A percentile compares a stretch with the other conserved stretches of the same genome.
Conservation (phyloP, 2,329 filamentous ascomycete genomes). For the Magnaporthales sp. region DNA sequence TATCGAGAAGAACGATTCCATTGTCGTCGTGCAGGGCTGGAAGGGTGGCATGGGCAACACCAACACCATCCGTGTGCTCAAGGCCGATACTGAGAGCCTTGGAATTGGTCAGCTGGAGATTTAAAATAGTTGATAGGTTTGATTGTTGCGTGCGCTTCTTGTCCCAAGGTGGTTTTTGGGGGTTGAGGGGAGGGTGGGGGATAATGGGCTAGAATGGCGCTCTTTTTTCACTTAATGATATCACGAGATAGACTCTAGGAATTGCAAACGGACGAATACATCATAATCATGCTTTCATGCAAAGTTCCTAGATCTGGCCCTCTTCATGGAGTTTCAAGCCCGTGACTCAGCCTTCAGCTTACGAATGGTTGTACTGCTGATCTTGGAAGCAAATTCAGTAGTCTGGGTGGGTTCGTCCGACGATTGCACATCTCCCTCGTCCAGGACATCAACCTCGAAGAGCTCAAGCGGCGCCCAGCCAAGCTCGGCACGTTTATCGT, state of each 20-base stretch:
- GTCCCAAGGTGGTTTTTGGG: background rate
- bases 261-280: background rate
- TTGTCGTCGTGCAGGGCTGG: conserved; percentile 85
- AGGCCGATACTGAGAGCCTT: conserved; percentile 49
- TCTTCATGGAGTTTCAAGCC: background rate
- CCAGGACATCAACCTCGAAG: conserved; percentile 84
- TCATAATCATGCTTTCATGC: background rate
- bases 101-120: conserved; percentile 38
- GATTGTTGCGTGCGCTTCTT: conserved; percentile 1
- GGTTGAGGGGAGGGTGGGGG: no score
- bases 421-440: conserved; percentile 32
- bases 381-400: conserved; percentile 69
- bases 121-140: background rate
- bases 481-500: conserved; percentile 66
- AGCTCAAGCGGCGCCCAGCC: conserved; percentile 71
- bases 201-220: background rate
- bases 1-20: conserved; percentile 61
- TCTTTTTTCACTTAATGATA: conserved; percentile 2
- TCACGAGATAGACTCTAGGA: conserved; percentile 2
- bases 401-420: conserved; percentile 21
- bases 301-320: background rate
- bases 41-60: conserved; percentile 88
- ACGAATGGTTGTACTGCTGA: conserved; percentile 84
- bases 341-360: conserved; percentile 30
- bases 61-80: conserved; percentile 65